Evolutionary conservation across 2,329 filamentous ascomycete genomes (phyloP), one percentile per base, ranked within the genome.

Genomic region (Sporothrix variecibatus): DNA sequence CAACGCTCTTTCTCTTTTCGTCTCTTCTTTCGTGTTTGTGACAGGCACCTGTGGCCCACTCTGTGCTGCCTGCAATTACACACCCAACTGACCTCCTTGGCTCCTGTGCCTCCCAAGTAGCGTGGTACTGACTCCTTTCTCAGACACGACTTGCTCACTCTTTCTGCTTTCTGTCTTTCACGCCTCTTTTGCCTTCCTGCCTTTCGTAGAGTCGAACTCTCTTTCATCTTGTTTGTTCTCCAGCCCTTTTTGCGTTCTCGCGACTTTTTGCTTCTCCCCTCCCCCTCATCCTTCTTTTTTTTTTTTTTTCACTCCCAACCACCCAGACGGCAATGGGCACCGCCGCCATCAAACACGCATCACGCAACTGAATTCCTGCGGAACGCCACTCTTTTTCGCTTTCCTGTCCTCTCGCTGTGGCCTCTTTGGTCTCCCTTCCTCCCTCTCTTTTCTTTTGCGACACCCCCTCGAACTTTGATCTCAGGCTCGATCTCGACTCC

Each of bases 251-350:
- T n/a, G 28, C 46, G 11, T 34, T 34, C 65, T 51, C 65, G 43
- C 65, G 65, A 51, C 43, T 8, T 68, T 68, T 51, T 43, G 8
- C 46, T 69, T 34, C 31, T 23, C 34, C 20, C 34, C 60, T 38
- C 26, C 12, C 26, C 28, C 23, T 53, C 20, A 7, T 34, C 40
- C n/a, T 9, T 9, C 23, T 28, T 26, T n/a, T 23, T 20, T 26
- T 23, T 23, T 15, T 40, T 17, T 3, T n/a, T 46, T 43, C 12
- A 31, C 28, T 17, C 43, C 17, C 60, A 67, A 26, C 49, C 62
- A 20, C 53, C 68, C 46, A 20, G 17, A 68, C 43, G 51, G 71
- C 56, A 69, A 72, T 73, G 71, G 73, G 56, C 58, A 40, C 58
- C 34, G 31, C 73, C n/a, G 64, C 69, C 60, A 71, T 62, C 49